These are phyloP conservation scores for Diaporthe destruens DNA, from an alignment of 2,329 filamentous ascomycete species.

Conservation along the genomic window DNA sequence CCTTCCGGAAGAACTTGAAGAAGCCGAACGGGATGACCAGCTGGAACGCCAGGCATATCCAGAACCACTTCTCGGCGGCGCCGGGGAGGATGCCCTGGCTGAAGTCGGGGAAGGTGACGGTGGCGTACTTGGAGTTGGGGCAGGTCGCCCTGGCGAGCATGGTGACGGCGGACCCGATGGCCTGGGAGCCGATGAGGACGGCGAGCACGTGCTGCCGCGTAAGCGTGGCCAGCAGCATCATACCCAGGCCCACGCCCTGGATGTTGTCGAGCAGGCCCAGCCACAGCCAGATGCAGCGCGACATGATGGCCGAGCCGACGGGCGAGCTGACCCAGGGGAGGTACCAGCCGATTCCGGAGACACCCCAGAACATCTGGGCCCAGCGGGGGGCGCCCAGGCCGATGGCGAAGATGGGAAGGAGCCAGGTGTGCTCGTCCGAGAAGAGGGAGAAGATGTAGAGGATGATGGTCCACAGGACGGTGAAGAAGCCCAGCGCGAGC, in stretches of 20 bases:
- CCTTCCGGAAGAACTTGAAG: conserved; percentile 69
- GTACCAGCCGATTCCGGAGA: conserved; percentile 70
- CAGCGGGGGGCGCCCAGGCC: conserved; percentile 75
- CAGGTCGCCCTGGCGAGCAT: conserved; percentile 70
- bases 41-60: conserved; percentile 70
- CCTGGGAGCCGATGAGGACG: conserved; percentile 71
- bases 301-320: conserved; percentile 66
- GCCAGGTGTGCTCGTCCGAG: conserved; percentile 74
- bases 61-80: conserved; percentile 69
- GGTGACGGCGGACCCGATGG: conserved; percentile 71
- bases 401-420: conserved; percentile 76
- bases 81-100: conserved; percentile 60
- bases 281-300: conserved; percentile 74
- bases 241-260: conserved; percentile 76
- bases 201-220: conserved; percentile 75
- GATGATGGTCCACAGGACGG: conserved; percentile 66
- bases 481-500: conserved; percentile 67
- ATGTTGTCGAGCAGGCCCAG: conserved; percentile 74
- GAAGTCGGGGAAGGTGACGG: conserved; percentile 73
- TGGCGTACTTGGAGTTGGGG: conserved; percentile 71
- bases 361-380: conserved; percentile 77
- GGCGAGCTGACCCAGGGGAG: conserved; percentile 72
- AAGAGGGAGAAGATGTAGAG: conserved; percentile 66
- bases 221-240: conserved; percentile 75
- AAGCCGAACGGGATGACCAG: conserved; percentile 69